These are phyloP conservation scores for Annona cherimola DNA, from an alignment of 164 flowering plant species.

Conservation along the genomic window DNA sequence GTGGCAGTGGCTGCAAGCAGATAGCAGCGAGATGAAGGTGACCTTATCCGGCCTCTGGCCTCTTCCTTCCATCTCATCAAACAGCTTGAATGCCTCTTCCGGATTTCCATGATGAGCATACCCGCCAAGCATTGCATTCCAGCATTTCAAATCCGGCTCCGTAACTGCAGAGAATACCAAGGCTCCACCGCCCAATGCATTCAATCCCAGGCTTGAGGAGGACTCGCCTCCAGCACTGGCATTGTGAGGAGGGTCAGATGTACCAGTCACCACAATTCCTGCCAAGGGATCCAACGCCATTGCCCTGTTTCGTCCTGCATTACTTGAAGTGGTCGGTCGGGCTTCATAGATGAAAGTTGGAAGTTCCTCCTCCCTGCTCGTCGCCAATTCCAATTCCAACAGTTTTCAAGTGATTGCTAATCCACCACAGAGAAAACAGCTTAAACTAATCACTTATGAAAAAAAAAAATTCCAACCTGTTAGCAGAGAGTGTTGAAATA, in stretches of 20 bases:
- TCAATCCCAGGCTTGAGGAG: conserved; percentile 15
- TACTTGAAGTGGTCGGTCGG: conserved; percentile 42
- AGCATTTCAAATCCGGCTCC: conserved; percentile 71
- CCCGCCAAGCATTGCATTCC: conserved; percentile 84
- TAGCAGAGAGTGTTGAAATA: too few relatives aligned
- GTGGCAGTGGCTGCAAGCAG: too few relatives aligned
- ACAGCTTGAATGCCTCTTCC: too few relatives aligned
- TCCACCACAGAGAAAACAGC: too few relatives aligned
- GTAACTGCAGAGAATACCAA: conserved; percentile 33
- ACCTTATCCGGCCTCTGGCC: too few relatives aligned
- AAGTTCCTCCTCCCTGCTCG: conserved; percentile 70
- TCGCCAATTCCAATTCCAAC: conserved; percentile 84
- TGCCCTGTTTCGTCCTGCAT: background rate
- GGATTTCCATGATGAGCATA: conserved; percentile 72
- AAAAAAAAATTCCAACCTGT: too few relatives aligned
- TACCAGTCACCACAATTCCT: conserved; percentile 11
- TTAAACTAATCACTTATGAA: too few relatives aligned
- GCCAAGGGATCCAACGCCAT: background rate
- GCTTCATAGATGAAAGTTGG: conserved; percentile 90
- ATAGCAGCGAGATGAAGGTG: too few relatives aligned
- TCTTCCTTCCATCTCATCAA: too few relatives aligned
- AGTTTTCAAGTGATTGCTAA: too few relatives aligned
- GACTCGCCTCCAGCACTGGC: background rate
- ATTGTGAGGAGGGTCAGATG: background rate
- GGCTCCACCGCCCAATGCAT: conserved; percentile 48